phyloP scores from a whole-genome alignment of 2,329 filamentous ascomycete genomes.

The Talaromyces sp. region DNA sequence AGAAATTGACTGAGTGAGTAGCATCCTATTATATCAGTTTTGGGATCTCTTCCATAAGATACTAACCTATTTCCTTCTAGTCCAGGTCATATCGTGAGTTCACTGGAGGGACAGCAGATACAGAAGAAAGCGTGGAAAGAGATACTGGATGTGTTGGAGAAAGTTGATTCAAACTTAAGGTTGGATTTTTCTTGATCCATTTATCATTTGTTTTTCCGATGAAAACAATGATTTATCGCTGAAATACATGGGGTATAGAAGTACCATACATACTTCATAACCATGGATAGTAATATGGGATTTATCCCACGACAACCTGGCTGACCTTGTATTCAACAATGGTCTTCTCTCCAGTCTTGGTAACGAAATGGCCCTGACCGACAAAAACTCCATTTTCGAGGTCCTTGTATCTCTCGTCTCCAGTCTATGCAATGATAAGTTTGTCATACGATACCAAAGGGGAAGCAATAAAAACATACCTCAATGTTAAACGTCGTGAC shows the following conservation, averaged over 20 bases:
- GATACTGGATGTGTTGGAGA: constrained; percentile 13
- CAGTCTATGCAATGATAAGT: constrained; percentile 27
- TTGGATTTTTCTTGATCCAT: background rate
- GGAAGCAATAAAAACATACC: constrained; percentile 20
- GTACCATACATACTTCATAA: background rate
- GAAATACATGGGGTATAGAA: background rate
- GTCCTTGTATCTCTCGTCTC: constrained; percentile 37
- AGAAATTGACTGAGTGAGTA: constrained; percentile 15
- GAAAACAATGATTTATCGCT: background rate
- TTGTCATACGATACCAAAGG: background rate
- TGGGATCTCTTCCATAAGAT: background rate
- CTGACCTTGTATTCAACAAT: constrained; percentile 42
- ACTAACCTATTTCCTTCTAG: background rate
- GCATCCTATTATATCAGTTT: background rate
- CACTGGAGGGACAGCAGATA: constrained; percentile 11
- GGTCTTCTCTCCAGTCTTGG: constrained; percentile 31
- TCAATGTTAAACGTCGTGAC: constrained; percentile 37
- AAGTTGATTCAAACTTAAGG: constrained; percentile 12
- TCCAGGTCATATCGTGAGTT: constrained; percentile 5
- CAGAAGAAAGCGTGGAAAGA: constrained; percentile 14
- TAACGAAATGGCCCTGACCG: constrained; percentile 37
- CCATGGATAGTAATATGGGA: background rate
- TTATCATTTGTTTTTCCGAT: background rate
- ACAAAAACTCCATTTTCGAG: constrained; percentile 40
- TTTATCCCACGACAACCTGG: constrained; percentile 28